These are phyloP conservation scores for Eucalyptus polyanthemos DNA, from an alignment of 345 rosid genomes.

Conservation along the genomic window DNA sequence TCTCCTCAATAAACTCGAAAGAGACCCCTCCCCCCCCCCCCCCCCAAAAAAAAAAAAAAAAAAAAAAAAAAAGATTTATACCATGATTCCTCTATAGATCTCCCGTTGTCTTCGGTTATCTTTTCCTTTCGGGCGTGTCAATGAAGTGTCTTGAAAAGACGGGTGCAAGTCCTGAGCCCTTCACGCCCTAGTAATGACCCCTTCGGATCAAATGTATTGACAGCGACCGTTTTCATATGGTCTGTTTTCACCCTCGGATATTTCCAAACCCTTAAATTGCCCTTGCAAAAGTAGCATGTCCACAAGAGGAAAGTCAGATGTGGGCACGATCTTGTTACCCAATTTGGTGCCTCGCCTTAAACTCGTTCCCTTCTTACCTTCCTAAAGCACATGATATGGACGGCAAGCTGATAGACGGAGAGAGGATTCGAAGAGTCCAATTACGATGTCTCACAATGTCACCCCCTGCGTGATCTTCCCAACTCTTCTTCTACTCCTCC, in stretches of 20 bases:
- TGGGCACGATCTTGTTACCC: neutral
- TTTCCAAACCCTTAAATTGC: neutral
- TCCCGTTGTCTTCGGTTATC: neutral
- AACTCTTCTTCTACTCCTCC: neutral
- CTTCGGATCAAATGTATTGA: neutral
- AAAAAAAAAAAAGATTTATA: neutral
- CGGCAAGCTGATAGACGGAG: neutral
- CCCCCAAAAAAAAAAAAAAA: neutral
- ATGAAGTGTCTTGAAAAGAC: neutral
- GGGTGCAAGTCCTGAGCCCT: neutral
- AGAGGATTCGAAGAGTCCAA: neutral
- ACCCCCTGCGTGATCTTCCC: neutral
- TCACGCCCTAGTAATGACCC: neutral
- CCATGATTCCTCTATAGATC: neutral
- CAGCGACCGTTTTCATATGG: neutral
- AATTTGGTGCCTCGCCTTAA: neutral
- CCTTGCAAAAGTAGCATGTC: neutral
- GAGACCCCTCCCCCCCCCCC: no score
- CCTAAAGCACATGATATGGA: neutral
- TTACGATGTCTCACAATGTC: neutral
- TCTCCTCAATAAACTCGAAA: neutral
- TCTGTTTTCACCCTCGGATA: neutral
- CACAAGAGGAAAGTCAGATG: neutral
- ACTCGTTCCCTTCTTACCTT: neutral
- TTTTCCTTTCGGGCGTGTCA: neutral